These are phyloP conservation scores for Bolboschoenoplectus hybrid DNA, from an alignment of 202 grass and related monocot genomes.

Conservation along the genomic window DNA sequence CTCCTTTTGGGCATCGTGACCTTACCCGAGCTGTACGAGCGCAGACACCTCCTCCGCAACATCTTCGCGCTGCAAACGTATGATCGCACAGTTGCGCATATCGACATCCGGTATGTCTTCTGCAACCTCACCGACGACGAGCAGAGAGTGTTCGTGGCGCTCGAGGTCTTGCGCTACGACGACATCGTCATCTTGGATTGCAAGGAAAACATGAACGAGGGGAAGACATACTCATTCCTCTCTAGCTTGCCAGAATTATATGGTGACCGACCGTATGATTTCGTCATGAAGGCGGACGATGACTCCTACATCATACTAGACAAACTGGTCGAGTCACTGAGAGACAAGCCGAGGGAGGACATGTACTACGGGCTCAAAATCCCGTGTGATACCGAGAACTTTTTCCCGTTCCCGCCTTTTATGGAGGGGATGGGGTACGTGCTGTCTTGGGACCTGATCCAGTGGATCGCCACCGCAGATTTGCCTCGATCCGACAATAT, in stretches of 20 bases:
- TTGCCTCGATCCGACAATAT: conserved; percentile 39
- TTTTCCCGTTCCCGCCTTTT: conserved; percentile 72
- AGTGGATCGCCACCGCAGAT: conserved; percentile 56
- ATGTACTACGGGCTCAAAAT: conserved; percentile 65
- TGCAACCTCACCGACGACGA: conserved; percentile 61
- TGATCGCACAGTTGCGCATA: conserved; percentile 39
- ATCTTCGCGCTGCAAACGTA: conserved; percentile 52
- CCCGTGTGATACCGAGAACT: conserved; percentile 65
- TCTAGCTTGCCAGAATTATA: conserved; percentile 36
- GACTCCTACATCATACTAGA: conserved; percentile 62
- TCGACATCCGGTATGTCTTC: conserved; percentile 72
- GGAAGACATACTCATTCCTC: conserved; percentile 78
- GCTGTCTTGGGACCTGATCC: conserved; percentile 77
- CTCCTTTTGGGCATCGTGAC: conserved; percentile 66
- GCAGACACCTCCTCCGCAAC: conserved; percentile 58
- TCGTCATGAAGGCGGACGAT: conserved; percentile 79
- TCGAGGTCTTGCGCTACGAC: conserved; percentile 48
- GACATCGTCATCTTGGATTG: conserved; percentile 65
- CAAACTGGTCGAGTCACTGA: conserved; percentile 46
- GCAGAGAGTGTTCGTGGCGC: conserved; percentile 51
- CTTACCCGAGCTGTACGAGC: conserved; percentile 49
- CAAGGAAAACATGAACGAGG: conserved; percentile 71
- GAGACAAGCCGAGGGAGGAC: conserved; percentile 47
- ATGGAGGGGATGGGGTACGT: conserved; percentile 79
- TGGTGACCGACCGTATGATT: conserved; percentile 42